Conservation (phyloP, 768 basidiomycete genomes). For the Macrocybe gigantea region DNA sequence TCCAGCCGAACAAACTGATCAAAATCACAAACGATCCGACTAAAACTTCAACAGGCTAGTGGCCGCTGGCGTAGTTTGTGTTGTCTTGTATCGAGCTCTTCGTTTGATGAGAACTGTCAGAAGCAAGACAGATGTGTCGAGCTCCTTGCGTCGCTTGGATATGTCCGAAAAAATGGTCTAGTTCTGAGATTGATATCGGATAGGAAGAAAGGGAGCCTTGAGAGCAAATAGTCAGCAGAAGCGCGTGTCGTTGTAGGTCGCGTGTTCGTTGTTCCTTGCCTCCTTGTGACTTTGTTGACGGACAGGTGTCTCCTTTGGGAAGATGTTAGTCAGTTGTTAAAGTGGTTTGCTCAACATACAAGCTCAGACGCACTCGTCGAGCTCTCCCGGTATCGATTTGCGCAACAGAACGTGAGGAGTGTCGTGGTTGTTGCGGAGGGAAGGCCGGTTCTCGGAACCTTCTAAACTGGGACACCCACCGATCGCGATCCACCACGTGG, state of each 20-base stretch:
- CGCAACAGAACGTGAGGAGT: no score
- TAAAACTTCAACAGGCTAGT: background rate
- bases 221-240: background rate
- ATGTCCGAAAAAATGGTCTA: background rate
- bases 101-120: slow-evolving; percentile 17
- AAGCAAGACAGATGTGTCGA: slow-evolving; percentile 3
- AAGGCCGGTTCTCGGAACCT: no score
- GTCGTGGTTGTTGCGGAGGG: no score
- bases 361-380: no score
- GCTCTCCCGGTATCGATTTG: no score
- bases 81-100: slow-evolving; percentile 6
- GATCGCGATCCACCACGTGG: background rate
- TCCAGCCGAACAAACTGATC: background rate
- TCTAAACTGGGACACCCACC: no score
- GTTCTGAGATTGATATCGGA: background rate
- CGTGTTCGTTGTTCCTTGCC: background rate
- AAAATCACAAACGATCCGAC: background rate
- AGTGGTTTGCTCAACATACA: no score
- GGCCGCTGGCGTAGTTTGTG: background rate
- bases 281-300: no score
- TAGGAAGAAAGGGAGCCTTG: background rate
- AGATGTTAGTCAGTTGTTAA: no score
- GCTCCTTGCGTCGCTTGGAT: slow-evolving; percentile 2
- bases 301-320: no score
- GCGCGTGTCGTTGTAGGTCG: background rate